phyloP scores from a whole-genome alignment of 352 stramenopile species.

The Phytophthora citricola region DNA sequence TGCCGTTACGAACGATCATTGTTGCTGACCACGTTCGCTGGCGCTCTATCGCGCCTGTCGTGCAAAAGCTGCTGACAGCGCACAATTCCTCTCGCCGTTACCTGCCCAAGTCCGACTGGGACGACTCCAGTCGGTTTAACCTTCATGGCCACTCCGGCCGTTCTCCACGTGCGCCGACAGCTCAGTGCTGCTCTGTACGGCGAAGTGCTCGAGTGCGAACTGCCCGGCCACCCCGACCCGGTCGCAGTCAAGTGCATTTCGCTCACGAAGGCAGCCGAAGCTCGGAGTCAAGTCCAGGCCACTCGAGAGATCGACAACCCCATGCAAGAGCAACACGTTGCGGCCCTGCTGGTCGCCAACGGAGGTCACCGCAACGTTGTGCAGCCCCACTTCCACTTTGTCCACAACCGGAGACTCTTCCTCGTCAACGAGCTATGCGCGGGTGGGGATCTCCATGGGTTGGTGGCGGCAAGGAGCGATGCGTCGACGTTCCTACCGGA shows the following conservation, averaged over 20 bases:
- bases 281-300: neutral
- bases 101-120: neutral
- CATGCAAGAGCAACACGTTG: constrained; percentile 31
- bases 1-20: neutral
- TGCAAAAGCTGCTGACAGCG: neutral
- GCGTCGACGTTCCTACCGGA: constrained; percentile 22
- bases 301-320: constrained; percentile 37
- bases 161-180: constrained; percentile 26
- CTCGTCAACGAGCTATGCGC: constrained; percentile 64
- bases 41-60: neutral
- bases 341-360: constrained; percentile 13
- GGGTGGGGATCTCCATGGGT: constrained; percentile 54
- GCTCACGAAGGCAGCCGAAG: constrained; percentile 14
- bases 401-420: constrained; percentile 25
- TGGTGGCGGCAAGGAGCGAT: constrained; percentile 18
- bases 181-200: constrained; percentile 34
- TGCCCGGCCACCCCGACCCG: constrained; percentile 10
- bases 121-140: neutral
- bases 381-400: constrained; percentile 32
- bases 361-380: constrained; percentile 46
- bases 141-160: neutral
- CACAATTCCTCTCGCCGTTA: neutral
- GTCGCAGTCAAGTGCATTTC: constrained; percentile 46
- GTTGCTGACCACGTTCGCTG: too few relatives aligned
- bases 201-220: constrained; percentile 36